phyloP scores from a whole-genome alignment of 163 green algal species.

The Scenedesmus sp. region DNA sequence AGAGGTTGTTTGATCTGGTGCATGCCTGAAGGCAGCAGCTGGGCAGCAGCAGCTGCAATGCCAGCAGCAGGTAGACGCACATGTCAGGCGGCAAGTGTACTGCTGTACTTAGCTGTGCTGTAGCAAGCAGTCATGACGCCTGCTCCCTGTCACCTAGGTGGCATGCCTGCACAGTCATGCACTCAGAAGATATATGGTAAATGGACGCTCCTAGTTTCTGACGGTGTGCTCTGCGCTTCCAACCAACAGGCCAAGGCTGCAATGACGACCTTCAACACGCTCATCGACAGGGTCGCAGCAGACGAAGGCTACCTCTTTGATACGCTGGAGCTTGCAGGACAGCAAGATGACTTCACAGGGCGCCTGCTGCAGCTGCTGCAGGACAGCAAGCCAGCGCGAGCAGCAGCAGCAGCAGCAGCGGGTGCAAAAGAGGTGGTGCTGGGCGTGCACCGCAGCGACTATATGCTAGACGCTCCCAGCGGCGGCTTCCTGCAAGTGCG shows the following conservation, averaged over 20 bases:
- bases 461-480: conserved; percentile 97
- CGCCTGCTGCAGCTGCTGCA: conserved; percentile 60
- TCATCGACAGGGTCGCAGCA: conserved; percentile 63
- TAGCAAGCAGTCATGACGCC: too few species aligned
- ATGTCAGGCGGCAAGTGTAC: too few species aligned
- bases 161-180: too few species aligned
- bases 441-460: conserved; percentile 94
- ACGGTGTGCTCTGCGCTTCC: background rate
- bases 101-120: too few species aligned
- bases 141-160: too few species aligned
- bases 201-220: background rate
- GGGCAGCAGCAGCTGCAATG: background rate
- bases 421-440: conserved; percentile 72
- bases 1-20: too few species aligned
- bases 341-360: conserved; percentile 89
- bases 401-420: conserved; percentile 28
- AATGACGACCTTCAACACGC: conserved; percentile 39
- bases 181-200: too few species aligned
- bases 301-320: conserved; percentile 86
- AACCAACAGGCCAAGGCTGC: conserved; percentile 12
- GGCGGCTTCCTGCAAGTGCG: conserved; percentile 85
- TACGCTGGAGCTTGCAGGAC: conserved; percentile 66
- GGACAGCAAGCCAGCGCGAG: conserved; percentile 14
- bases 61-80: background rate
- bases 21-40: too few species aligned